phyloP scores from a whole-genome alignment of 352 stramenopile species.

The Phytophthora constricta region DNA sequence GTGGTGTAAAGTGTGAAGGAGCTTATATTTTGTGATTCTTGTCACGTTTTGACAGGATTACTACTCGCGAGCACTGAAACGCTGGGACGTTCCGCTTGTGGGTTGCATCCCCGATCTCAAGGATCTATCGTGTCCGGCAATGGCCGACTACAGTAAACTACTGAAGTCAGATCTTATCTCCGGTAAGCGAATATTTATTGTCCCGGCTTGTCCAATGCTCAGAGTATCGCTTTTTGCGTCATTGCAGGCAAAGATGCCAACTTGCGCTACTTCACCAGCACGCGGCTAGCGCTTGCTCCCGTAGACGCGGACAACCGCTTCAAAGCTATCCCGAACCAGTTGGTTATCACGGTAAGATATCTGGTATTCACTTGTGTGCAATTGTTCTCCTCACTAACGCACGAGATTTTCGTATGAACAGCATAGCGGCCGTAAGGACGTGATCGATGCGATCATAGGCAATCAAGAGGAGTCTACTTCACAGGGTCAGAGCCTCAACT shows the following conservation, averaged over 20 bases:
- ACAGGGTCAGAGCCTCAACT: constrained; percentile 71
- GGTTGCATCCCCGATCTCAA: constrained; percentile 89
- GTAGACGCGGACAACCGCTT: constrained; percentile 82
- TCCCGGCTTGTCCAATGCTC: background rate
- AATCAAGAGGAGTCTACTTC: constrained; percentile 80
- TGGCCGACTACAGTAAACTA: constrained; percentile 88
- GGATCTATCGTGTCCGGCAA: constrained; percentile 83
- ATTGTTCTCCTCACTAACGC: too few relatives aligned
- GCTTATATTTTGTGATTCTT: too few relatives aligned
- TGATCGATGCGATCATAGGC: constrained; percentile 87
- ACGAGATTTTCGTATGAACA: too few relatives aligned
- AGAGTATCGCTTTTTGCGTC: constrained; percentile 1
- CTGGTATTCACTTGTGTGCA: too few relatives aligned
- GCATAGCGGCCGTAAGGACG: constrained; percentile 82
- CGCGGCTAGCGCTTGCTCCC: constrained; percentile 77
- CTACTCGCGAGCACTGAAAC: constrained; percentile 88
- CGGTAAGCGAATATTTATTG: constrained; percentile 31
- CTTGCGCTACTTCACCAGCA: constrained; percentile 87
- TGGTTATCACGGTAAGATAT: constrained; percentile 79
- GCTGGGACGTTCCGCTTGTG: constrained; percentile 89
- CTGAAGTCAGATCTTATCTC: constrained; percentile 85
- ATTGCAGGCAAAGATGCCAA: constrained; percentile 64
- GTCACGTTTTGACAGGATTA: too few relatives aligned
- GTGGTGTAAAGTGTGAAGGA: too few relatives aligned
- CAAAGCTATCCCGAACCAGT: constrained; percentile 86